Conservation (phyloP, 352 stramenopile genomes). For the Pythium rishiriense region DNA sequence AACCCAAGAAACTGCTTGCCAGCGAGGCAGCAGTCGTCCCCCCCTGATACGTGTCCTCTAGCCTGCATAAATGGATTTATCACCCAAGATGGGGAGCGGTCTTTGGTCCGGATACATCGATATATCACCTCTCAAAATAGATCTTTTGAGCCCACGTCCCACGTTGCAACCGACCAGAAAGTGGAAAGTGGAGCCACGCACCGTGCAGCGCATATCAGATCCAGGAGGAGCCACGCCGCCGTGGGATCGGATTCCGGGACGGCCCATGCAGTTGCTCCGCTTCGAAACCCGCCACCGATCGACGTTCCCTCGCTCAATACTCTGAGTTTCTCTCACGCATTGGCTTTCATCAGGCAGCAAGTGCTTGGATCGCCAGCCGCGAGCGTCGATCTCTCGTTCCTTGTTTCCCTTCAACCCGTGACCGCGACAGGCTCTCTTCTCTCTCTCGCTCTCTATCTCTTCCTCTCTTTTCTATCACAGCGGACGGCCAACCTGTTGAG, state of each 20-base stretch:
- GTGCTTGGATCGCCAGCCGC: too few species aligned
- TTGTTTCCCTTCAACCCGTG: neutral
- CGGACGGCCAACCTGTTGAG: neutral
- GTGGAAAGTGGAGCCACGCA: neutral
- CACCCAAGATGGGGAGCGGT: neutral
- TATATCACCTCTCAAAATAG: neutral
- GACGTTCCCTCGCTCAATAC: too few species aligned
- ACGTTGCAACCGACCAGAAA: neutral
- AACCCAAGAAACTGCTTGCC: neutral
- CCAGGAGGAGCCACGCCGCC: neutral
- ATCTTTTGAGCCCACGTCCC: neutral
- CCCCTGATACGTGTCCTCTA: too few species aligned
- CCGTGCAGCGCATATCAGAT: neutral
- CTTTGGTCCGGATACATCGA: neutral
- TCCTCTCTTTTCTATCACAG: neutral
- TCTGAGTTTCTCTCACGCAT: too few species aligned
- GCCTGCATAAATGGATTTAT: neutral
- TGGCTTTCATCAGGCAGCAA: too few species aligned
- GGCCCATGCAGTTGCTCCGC: neutral
- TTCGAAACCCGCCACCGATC: neutral
- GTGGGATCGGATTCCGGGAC: neutral
- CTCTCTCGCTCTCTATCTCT: neutral
- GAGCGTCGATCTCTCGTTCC: neutral
- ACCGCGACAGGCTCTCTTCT: too few species aligned
- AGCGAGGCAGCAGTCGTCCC: too few species aligned